Conservation (phyloP, 345 rosid genomes). For the Kernera saxatilis region DNA sequence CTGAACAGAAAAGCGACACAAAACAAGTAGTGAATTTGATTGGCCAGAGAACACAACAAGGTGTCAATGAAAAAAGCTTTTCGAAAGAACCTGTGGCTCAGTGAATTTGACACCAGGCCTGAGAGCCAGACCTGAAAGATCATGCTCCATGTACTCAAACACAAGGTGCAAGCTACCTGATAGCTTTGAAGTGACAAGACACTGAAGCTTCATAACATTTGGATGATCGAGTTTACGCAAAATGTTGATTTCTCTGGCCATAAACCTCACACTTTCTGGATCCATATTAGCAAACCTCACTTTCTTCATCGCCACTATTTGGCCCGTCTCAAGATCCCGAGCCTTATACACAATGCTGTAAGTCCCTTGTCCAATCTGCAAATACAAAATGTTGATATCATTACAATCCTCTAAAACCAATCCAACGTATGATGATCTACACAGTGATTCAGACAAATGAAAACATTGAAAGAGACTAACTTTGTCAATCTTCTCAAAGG, state of each 20-base stretch:
- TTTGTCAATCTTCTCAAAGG: conserved; percentile 79
- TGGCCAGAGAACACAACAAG: background rate
- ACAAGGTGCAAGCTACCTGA: conserved; percentile 78
- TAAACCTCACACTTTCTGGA: conserved; percentile 83
- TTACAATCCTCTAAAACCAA: background rate
- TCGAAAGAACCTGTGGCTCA: conserved; percentile 57
- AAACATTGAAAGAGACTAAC: conserved; percentile 33
- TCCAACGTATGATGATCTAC: background rate
- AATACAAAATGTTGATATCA: background rate
- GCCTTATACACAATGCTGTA: conserved; percentile 83
- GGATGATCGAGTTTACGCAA: conserved; percentile 81
- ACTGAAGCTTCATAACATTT: conserved; percentile 82
- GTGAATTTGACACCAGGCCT: conserved; percentile 69
- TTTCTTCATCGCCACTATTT: conserved; percentile 87
- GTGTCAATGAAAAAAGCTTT: background rate
- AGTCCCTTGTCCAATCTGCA: conserved; percentile 97
- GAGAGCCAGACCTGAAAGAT: conserved; percentile 77
- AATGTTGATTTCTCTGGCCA: conserved; percentile 90
- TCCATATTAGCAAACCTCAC: conserved; percentile 86
- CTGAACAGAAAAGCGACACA: conserved; percentile 26
- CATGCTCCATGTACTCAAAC: conserved; percentile 96
- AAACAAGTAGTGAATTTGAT: background rate
- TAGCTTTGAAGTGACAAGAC: conserved; percentile 69
- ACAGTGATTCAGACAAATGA: background rate
- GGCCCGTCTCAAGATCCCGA: conserved; percentile 61